Evolutionary conservation across 768 basidiomycete genomes (phyloP).

Genomic region (Lactarius evosmus): DNA sequence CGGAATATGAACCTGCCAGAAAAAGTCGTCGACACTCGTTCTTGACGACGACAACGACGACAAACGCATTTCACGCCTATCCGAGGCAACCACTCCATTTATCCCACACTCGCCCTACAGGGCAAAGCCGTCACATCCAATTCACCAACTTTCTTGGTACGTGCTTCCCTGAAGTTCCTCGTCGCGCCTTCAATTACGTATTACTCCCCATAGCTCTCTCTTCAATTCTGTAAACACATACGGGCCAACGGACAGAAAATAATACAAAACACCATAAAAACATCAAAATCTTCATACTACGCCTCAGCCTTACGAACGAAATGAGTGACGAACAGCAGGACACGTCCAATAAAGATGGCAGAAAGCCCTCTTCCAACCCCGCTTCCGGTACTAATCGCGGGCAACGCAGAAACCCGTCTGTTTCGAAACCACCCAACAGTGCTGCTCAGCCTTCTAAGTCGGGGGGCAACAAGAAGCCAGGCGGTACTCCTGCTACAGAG

Average conservation of each 20-base stretch:
- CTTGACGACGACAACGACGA: slow-evolving; percentile 37
- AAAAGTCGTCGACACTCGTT: slow-evolving; percentile 19
- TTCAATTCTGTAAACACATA: slow-evolving; percentile 27
- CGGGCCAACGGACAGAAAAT: slow-evolving; percentile 33
- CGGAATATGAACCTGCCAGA: slow-evolving; percentile 24
- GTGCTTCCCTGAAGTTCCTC: slow-evolving; percentile 23
- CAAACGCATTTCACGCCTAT: slow-evolving; percentile 49
- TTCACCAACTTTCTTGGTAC: slow-evolving; percentile 47
- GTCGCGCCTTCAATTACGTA: slow-evolving; percentile 8
- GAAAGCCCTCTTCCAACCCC: slow-evolving; percentile 48
- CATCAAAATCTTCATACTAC: slow-evolving; percentile 36
- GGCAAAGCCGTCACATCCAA: slow-evolving; percentile 68
- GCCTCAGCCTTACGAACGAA: slow-evolving; percentile 65
- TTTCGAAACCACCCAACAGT: slow-evolving; percentile 42
- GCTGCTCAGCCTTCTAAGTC: slow-evolving; percentile 44
- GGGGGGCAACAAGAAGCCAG: slow-evolving; percentile 56
- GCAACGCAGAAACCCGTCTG: slow-evolving; percentile 57
- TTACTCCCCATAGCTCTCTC: slow-evolving; percentile 10
- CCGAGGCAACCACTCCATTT: slow-evolving; percentile 55
- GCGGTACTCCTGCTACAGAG: slow-evolving; percentile 45
- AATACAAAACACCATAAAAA: slow-evolving; percentile 52
- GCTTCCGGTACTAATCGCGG: slow-evolving; percentile 46
- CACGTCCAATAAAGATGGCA: slow-evolving; percentile 68
- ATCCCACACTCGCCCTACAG: slow-evolving; percentile 83
- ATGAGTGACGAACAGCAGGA: slow-evolving; percentile 71